Evolutionary conservation across 371 early-diverging fungal species (phyloP), one percentile per base, ranked within the genome.

Genomic region (Mucor velutinosus): DNA sequence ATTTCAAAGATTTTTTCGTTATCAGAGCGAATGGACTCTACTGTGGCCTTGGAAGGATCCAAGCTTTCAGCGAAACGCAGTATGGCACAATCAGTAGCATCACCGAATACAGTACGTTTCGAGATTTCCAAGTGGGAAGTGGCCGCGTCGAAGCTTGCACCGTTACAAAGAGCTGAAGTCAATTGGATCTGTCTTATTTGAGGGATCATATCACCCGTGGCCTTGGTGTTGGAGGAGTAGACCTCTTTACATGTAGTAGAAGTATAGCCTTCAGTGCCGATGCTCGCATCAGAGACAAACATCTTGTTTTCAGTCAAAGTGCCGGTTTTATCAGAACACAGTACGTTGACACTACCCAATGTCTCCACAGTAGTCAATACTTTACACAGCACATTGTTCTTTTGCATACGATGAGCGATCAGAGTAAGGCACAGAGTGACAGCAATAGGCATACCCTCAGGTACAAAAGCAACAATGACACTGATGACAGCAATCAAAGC

Each of bases 61-160:
- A 79, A 57, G 27, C 64, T 58, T 45, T 77, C 78, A 27, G 85
- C 85, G 68, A 89, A 92, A 3, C 86, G 79, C 15, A 93, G 79
- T 6, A 94, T 74, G 15, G 92, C 94, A 62, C 84, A 80, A 76
- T 95, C 94, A 25, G 94, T 94, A 32, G 92, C 86, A 75, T 94
- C 92, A 53, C 94, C 93, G 60, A 79, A 73, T 30, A 88, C 76
- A 6, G 61, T 77, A 49, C 92, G 86, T 33, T 89, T 81, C n/a
- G 76, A 53, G 4, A 86, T 57, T 17, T 90, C 82, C 37, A 82
- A 29, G 7, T 76, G 60, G n/a, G 74, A 62, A 7, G 80, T 74
- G 2, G 72, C 73, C 3, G 71, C 64, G 55, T 90, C 90, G 59
- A 91, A 87, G 23, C 69, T 55, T 27, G 94, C 85, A 57, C 78